Evolutionary conservation across 345 rosid genomes (phyloP), one percentile per base, ranked within the genome.

Genomic region (Eucalyptus cloeziana): DNA sequence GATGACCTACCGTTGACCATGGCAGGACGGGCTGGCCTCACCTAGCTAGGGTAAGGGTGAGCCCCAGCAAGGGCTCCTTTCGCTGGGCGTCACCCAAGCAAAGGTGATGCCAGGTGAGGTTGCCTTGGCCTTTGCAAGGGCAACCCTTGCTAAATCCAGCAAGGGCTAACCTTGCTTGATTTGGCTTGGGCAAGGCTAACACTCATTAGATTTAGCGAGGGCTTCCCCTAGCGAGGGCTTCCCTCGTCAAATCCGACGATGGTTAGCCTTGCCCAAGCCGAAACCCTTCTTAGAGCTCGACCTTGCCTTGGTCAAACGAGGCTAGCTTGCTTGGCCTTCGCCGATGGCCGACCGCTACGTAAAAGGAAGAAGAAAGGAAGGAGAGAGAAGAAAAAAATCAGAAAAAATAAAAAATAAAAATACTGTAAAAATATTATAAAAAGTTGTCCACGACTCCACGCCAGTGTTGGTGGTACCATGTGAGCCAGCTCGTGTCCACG

Each of bases 381-480:
- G 58, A 7, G 58, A 52, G 56, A 52, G 44, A 43, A 9, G 8
- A 3, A 19, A 3, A 7, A 17, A 17, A 51, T 51, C 1, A 45
- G 8, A 45, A 8, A 45, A 45, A 44, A 44, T 44, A 1, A 6
- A 44, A 44, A 44, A 43, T 43, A 1, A 5, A 43, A 43, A 43
- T 5, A 37, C 3, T 43, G 7, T 44, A 44, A 44, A 44, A 44
- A 44, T 8, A 44, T 44, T 44, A 44, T 44, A 44, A 44, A 44
- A 52, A 19, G 7, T 52, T 19, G 58, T 52, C 2, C 4, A 52
- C 0, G 2, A 1, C 2, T 52, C 2, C 4, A 52, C 0, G 2
- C 3, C 2, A 7, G 1, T 1, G 0, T 0, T 0, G 4, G 4
- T 1, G 58, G 0, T 19, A 52, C 10, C 58, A 52, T 0, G 2